Conservation (phyloP, 768 basidiomycete genomes). For the Brasilioporus rufonigricans region DNA sequence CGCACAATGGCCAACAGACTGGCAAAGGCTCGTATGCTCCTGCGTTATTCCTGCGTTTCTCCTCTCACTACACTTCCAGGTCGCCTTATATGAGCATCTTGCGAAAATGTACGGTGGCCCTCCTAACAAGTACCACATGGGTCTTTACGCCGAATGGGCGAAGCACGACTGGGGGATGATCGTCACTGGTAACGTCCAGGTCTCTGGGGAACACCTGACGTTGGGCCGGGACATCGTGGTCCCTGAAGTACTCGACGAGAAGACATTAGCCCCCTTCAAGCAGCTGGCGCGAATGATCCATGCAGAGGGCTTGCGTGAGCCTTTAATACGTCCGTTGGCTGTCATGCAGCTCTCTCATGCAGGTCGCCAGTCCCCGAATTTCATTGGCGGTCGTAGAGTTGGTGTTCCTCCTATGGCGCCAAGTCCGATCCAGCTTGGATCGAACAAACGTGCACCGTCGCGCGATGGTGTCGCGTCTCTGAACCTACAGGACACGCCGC, state of each 20-base stretch:
- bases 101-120: slow-evolving; percentile 62
- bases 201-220: slow-evolving; percentile 58
- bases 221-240: slow-evolving; percentile 73
- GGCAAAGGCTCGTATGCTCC: slow-evolving; percentile 43
- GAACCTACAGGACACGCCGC: slow-evolving; percentile 9
- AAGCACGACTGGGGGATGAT: slow-evolving; percentile 83
- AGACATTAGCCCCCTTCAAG: slow-evolving; percentile 49
- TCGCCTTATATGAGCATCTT: slow-evolving; percentile 88
- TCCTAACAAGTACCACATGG: slow-evolving; percentile 62
- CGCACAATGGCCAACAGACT: slow-evolving; percentile 45
- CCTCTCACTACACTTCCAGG: slow-evolving; percentile 43
- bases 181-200: slow-evolving; percentile 82
- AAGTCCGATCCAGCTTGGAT: slow-evolving; percentile 55
- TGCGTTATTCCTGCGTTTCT: neutral
- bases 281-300: slow-evolving; percentile 52
- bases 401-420: slow-evolving; percentile 68
- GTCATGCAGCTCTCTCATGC: slow-evolving; percentile 84
- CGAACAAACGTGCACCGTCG: slow-evolving; percentile 13
- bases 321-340: slow-evolving; percentile 38
- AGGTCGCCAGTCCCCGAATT: slow-evolving; percentile 78
- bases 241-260: slow-evolving; percentile 43
- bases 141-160: slow-evolving; percentile 76
- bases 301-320: slow-evolving; percentile 19
- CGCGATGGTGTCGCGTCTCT: slow-evolving; percentile 2
- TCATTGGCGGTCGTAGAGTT: slow-evolving; percentile 64